Conservation (phyloP, 176 grass and related monocot genomes). For the Hsuehochloa calcarea region DNA sequence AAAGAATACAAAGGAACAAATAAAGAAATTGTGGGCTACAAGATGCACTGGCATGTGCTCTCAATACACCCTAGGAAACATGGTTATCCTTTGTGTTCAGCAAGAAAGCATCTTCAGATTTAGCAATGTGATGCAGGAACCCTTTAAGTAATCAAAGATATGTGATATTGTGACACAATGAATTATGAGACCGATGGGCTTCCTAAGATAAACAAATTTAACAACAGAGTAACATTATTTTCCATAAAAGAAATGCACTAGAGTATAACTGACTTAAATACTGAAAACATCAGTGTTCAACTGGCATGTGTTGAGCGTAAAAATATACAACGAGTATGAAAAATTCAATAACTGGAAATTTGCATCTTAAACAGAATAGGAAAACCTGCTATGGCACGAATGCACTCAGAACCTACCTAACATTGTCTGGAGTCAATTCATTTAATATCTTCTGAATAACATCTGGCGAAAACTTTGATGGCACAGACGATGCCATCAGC, state of each 20-base stretch:
- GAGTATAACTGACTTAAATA: neutral
- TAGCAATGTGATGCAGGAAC: neutral
- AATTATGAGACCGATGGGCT: neutral
- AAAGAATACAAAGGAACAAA: neutral
- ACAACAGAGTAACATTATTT: neutral
- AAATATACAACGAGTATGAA: neutral
- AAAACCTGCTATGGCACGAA: conserved; percentile 2
- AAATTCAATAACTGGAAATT: neutral
- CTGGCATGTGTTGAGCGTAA: neutral
- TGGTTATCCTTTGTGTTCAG: neutral
- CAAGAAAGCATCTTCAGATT: conserved; percentile 1
- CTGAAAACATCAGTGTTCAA: neutral
- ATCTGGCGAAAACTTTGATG: conserved; percentile 76
- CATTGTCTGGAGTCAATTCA: conserved; percentile 80
- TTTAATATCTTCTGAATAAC: conserved; percentile 70
- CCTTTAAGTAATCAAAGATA: neutral
- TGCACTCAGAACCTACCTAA: conserved; percentile 63
- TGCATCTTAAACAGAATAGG: neutral
- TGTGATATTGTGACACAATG: neutral
- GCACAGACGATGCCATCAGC: conserved; percentile 66
- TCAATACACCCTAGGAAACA: neutral
- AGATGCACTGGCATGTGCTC: neutral
- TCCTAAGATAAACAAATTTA: neutral
- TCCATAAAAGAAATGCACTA: neutral
- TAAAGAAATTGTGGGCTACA: conserved; percentile 1